Evolutionary conservation across 2,329 filamentous ascomycete species (phyloP).

Genomic region (Colletotrichum eremochloae): DNA sequence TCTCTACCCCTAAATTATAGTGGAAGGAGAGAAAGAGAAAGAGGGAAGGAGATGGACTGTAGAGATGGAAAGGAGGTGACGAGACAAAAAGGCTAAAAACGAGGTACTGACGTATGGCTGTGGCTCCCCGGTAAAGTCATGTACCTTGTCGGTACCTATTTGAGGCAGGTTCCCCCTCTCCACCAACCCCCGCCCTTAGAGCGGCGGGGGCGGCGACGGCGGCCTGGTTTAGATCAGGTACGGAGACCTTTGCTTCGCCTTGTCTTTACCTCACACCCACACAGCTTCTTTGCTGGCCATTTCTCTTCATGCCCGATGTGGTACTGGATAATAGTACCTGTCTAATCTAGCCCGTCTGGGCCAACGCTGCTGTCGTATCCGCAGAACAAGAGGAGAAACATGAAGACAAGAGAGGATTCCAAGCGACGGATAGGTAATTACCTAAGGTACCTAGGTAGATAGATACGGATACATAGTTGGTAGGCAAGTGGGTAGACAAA

Average conservation of each 20-base stretch:
- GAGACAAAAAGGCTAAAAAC: background rate
- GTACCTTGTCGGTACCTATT: constrained; percentile 12
- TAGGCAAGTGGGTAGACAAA: background rate
- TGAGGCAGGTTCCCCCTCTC: constrained; percentile 8
- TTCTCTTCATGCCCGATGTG: background rate
- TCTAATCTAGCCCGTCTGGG: background rate
- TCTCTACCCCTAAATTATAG: constrained; percentile 2
- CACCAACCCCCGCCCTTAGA: background rate
- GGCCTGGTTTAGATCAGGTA: constrained; percentile 16
- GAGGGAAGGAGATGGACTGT: no score
- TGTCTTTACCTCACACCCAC: constrained; percentile 5
- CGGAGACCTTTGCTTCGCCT: constrained; percentile 15
- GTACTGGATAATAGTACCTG: background rate
- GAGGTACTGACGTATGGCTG: constrained; percentile 9
- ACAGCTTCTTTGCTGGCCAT: background rate
- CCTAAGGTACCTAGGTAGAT: background rate
- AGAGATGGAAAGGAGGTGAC: background rate
- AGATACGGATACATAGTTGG: no score
- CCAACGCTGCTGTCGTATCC: background rate
- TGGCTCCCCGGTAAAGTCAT: constrained; percentile 17
- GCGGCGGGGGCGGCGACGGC: constrained; percentile 12
- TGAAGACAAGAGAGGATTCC: background rate
- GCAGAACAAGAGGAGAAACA: background rate
- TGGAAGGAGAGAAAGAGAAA: no score
- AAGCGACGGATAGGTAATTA: background rate